Percentiles rank a stretch among this genome's conserved stretches.
These are phyloP conservation scores for Rhodosporidiobolus odoratus DNA, from an alignment of 768 basidiomycete species.

Conservation along the genomic window DNA sequence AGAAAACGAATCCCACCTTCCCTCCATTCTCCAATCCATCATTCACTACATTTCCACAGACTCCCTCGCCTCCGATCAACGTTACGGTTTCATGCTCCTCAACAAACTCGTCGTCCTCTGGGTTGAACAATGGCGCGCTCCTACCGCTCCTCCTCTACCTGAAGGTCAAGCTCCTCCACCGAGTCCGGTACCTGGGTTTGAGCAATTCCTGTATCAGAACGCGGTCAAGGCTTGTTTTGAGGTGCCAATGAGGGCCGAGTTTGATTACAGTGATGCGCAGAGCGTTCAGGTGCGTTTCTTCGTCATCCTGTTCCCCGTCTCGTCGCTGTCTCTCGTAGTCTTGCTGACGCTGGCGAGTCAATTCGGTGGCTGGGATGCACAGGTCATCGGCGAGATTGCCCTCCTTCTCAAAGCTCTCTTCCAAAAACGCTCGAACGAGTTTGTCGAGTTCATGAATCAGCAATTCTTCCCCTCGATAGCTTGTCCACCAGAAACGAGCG, in stretches of 20 bases:
- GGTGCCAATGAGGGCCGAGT: conserved; percentile 68
- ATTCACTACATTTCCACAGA: conserved; percentile 66
- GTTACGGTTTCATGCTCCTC: conserved; percentile 73
- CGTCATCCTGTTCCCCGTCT: not conserved
- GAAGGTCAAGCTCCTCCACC: conserved; percentile 45
- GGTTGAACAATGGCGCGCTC: conserved; percentile 50
- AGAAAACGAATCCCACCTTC: conserved; percentile 62
- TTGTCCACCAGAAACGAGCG: conserved; percentile 65
- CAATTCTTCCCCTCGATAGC: conserved; percentile 82
- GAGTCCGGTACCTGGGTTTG: conserved; percentile 71
- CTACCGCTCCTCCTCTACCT: conserved; percentile 48
- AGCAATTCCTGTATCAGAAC: conserved; percentile 81
- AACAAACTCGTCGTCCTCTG: conserved; percentile 47
- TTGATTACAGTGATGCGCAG: conserved; percentile 85
- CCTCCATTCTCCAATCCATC: conserved; percentile 69
- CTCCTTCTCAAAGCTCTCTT: conserved; percentile 72
- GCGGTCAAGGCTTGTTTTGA: conserved; percentile 76
- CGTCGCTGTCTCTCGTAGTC: not conserved
- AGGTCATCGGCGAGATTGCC: conserved; percentile 88
- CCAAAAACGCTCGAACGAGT: conserved; percentile 73
- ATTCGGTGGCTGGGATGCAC: too few relatives aligned
- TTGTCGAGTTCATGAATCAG: conserved; percentile 68
- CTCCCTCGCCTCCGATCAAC: conserved; percentile 70
- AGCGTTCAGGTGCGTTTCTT: conserved; percentile 62
- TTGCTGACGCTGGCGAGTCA: too few relatives aligned